Conservation (phyloP, 148 eudicot species). For the Suaeda aralocaspica region DNA sequence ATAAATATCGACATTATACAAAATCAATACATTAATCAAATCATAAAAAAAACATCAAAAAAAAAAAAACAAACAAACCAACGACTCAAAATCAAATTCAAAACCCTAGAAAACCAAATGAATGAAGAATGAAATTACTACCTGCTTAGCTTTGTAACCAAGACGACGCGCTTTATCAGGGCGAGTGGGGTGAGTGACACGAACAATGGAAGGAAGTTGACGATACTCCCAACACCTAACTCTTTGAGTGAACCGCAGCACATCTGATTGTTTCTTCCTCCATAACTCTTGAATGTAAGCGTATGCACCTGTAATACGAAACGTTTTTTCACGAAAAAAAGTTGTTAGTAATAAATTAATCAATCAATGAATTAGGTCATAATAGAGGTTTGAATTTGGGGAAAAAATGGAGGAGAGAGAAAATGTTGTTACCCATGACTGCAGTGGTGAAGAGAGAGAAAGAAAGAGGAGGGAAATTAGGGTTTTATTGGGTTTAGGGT, state of each 20-base stretch:
- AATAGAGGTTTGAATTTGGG: no score
- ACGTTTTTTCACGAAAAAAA: not conserved
- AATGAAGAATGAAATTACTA: not conserved
- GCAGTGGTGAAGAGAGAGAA: no score
- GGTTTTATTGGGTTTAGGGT: no score
- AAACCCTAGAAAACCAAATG: not conserved
- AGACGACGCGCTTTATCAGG: conserved; percentile 58
- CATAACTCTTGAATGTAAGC: conserved; percentile 46
- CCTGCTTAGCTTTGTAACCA: conserved; percentile 64
- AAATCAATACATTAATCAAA: not conserved
- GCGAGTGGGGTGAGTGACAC: conserved; percentile 48
- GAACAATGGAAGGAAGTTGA: conserved; percentile 51
- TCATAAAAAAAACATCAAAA: not conserved
- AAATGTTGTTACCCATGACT: no score
- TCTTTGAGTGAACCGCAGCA: conserved; percentile 42
- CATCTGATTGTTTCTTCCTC: conserved; percentile 48
- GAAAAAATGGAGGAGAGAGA: no score
- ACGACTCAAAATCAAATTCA: not conserved
- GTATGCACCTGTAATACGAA: conserved; percentile 29
- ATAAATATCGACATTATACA: not conserved
- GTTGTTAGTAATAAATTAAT: no score
- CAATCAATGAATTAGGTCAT: no score
- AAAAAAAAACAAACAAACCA: not conserved
- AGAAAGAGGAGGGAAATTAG: no score
- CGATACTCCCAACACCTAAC: conserved; percentile 52